Evolutionary conservation across 2,329 filamentous ascomycete species (phyloP).

Genomic region (Daldinia eschscholtzii): DNA sequence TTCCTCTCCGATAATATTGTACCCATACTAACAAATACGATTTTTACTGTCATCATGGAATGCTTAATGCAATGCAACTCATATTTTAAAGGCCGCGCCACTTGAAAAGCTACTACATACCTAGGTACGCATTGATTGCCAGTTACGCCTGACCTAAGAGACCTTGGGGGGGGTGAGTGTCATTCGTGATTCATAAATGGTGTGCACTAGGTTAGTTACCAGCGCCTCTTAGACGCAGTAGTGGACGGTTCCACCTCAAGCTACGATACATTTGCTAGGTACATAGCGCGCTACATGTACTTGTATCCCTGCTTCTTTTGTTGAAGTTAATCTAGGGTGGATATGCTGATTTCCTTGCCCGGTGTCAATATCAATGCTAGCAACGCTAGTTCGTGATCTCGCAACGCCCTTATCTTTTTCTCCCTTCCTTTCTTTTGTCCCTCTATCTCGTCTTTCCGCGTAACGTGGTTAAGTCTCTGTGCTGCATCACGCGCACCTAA

Average conservation of each 20-base stretch:
- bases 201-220: conserved; percentile 32
- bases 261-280: conserved; percentile 12
- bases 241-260: conserved; percentile 36
- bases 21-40: background rate
- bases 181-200: conserved; percentile 37
- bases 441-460: conserved; percentile 27
- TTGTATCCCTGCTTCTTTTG: background rate
- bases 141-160: conserved; percentile 24
- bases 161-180: conserved; percentile 22
- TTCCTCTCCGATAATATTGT: background rate
- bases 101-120: conserved; percentile 1
- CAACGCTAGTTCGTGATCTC: conserved; percentile 34
- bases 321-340: conserved; percentile 13
- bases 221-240: conserved; percentile 23
- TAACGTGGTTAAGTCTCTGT: conserved; percentile 31
- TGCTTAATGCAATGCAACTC: conserved; percentile 15
- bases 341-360: conserved; percentile 25
- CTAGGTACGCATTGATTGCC: background rate
- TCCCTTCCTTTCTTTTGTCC: conserved; percentile 22
- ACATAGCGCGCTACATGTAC: background rate
- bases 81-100: conserved; percentile 1
- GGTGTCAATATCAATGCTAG: conserved; percentile 36
- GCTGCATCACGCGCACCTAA: conserved; percentile 26
- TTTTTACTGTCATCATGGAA: conserved; percentile 20
- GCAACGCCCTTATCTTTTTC: conserved; percentile 25